These are phyloP conservation scores for Agapanthus africanus DNA, from an alignment of 106 monocot genomes.

Conservation along the genomic window DNA sequence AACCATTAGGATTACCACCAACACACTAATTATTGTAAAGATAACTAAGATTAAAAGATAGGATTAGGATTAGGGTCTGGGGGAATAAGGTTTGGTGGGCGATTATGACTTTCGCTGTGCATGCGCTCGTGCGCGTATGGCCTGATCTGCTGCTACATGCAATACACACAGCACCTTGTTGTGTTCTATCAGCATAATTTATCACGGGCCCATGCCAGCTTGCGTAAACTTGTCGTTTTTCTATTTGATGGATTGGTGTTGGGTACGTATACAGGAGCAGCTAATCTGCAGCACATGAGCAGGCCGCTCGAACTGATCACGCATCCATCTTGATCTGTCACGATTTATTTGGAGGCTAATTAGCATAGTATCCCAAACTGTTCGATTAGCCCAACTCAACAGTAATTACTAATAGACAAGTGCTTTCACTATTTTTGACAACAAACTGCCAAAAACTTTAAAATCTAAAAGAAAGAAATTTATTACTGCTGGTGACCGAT, in stretches of 20 bases:
- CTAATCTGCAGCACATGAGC: not conserved
- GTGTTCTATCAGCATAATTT: too few relatives aligned
- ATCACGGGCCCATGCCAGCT: too few relatives aligned
- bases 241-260: not conserved
- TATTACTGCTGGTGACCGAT: too few relatives aligned
- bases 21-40: conserved; percentile 5
- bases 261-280: not conserved
- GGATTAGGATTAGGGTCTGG: not conserved
- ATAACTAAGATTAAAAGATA: not conserved
- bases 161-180: not conserved
- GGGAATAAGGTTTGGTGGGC: not conserved
- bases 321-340: not conserved
- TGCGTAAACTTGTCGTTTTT: not conserved
- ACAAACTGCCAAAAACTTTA: too few relatives aligned
- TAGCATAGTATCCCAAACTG: too few relatives aligned
- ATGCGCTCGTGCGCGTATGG: not conserved
- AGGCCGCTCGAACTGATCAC: not conserved
- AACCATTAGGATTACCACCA: conserved; percentile 1
- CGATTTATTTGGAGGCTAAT: not conserved
- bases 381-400: too few relatives aligned
- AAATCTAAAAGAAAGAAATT: too few relatives aligned
- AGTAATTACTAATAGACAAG: too few relatives aligned
- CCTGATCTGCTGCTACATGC: not conserved
- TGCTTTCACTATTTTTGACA: too few relatives aligned
- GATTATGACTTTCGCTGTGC: not conserved